Evolutionary conservation across 176 grass and related monocot species (phyloP).

Genomic region (Aegilops longissima): DNA sequence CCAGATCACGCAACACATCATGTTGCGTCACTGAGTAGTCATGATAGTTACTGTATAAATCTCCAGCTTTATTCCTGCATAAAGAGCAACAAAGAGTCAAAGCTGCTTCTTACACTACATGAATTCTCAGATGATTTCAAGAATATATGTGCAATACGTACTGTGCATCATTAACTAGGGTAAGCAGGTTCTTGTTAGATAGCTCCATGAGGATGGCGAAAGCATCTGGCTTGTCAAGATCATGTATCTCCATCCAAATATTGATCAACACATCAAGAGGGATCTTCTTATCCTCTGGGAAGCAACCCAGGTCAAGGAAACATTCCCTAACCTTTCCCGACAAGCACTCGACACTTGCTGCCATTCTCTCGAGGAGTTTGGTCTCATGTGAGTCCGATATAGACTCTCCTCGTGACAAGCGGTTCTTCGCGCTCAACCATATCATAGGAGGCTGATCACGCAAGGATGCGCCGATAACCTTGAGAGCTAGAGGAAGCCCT

Average conservation of each 20-base stretch:
- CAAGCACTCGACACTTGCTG: constrained; percentile 70
- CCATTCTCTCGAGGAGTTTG: constrained; percentile 84
- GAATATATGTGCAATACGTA: constrained; percentile 39
- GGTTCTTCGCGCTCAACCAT: constrained; percentile 95
- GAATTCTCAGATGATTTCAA: constrained; percentile 17
- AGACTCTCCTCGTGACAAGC: constrained; percentile 74
- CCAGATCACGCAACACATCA: constrained; percentile 95
- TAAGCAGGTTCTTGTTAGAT: constrained; percentile 84
- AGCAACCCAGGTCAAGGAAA: constrained; percentile 93
- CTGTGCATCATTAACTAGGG: constrained; percentile 93
- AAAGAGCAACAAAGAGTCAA: constrained; percentile 15
- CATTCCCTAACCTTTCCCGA: constrained; percentile 79
- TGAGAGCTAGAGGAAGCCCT: constrained; percentile 92
- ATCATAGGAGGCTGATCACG: constrained; percentile 79
- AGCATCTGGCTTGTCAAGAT: constrained; percentile 88
- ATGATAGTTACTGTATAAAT: constrained; percentile 86
- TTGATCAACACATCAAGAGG: constrained; percentile 88
- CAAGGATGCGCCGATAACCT: constrained; percentile 84
- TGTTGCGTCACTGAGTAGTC: constrained; percentile 88
- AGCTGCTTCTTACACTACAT: neutral
- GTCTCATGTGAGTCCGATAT: constrained; percentile 91
- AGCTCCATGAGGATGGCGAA: constrained; percentile 84
- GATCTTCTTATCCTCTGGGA: constrained; percentile 98
- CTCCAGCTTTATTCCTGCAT: constrained; percentile 82
- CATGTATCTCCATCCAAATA: constrained; percentile 97